Evolutionary conservation across 176 grass and related monocot species (phyloP), one percentile per base, ranked within the genome.

Genomic region (Alopecurus myosuroides): DNA sequence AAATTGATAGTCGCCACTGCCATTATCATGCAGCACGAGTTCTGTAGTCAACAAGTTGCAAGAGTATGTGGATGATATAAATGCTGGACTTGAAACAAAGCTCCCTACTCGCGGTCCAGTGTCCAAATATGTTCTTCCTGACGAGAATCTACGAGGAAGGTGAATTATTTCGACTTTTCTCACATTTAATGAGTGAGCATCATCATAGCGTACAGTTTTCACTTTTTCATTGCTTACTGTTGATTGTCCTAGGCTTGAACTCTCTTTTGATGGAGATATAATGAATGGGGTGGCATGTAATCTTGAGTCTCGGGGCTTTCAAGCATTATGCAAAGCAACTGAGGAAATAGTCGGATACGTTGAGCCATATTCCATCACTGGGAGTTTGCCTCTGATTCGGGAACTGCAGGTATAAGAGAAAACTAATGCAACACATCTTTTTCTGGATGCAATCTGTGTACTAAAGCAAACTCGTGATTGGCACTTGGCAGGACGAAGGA

Each of bases 121-220:
- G 13, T 98, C 97, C 14, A 98, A 94, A 90, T 95, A 98, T 87
- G 78, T 95, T 88, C 97, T 98, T 82, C 97, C 91, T 41, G 89
- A 98, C 86, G 97, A 98, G 90, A 98, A 94, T 75, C 81, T 98
- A 48, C 88, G 56, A 42, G 97, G 97, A 89, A 95, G 91, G 97
- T 98, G 80, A 91, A 73, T 8, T 35, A 78, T 83, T 78, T 73
- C 46, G 8, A 53, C 29, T 78, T 60, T 26, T 13, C 74, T 79
- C 35, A 65, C 31, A 48, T 69, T 66, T 35, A 67, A 67, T 36
- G 48, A 79, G 74, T 67, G 30, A 74, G 46, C 29, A 65, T 64
- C 28, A 58, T 74, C 37, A 72, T 57, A 14, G 48, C 61, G 55
- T 17, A 9, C n/a, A n/a, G n/a, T n/a, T n/a, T n/a, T n/a, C n/a